phyloP scores from a whole-genome alignment of 2,329 filamentous ascomycete genomes.

The Tolypocladium ophioglossoides region DNA sequence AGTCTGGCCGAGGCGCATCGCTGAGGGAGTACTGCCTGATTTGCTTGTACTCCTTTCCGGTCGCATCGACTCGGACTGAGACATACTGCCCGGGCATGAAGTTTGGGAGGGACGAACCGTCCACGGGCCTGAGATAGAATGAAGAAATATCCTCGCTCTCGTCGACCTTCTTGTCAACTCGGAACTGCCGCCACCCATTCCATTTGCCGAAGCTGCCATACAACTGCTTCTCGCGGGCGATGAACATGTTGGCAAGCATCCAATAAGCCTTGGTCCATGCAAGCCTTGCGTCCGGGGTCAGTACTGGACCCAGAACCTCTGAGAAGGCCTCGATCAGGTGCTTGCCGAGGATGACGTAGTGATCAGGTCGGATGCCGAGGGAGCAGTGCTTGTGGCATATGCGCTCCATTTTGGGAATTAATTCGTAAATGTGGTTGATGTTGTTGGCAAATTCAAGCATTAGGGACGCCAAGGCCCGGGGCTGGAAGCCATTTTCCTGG shows the following conservation, averaged over 20 bases:
- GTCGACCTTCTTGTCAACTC: conserved; percentile 50
- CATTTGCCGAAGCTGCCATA: conserved; percentile 52
- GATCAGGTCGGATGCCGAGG: conserved; percentile 55
- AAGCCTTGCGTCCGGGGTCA: conserved; percentile 52
- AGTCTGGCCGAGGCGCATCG: conserved; percentile 48
- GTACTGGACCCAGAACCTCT: conserved; percentile 51
- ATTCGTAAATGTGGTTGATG: conserved; percentile 51
- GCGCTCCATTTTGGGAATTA: conserved; percentile 42
- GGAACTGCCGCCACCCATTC: conserved; percentile 58
- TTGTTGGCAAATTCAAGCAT: conserved; percentile 63
- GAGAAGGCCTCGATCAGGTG: conserved; percentile 59
- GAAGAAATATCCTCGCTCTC: conserved; percentile 61
- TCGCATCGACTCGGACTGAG: conserved; percentile 48
- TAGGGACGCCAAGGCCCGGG: conserved; percentile 22
- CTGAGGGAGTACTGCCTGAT: conserved; percentile 64
- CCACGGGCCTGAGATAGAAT: conserved; percentile 57
- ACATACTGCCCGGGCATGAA: conserved; percentile 67
- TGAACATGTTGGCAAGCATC: conserved; percentile 64
- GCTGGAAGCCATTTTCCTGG: conserved; percentile 24
- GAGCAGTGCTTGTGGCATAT: conserved; percentile 66
- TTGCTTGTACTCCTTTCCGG: conserved; percentile 48
- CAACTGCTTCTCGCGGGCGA: conserved; percentile 51
- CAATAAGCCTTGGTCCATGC: conserved; percentile 66
- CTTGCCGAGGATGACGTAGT: conserved; percentile 61
- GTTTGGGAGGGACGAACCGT: conserved; percentile 46